phyloP scores from a whole-genome alignment of 176 grass and related monocot genomes.

The Pontederia crassipes region DNA sequence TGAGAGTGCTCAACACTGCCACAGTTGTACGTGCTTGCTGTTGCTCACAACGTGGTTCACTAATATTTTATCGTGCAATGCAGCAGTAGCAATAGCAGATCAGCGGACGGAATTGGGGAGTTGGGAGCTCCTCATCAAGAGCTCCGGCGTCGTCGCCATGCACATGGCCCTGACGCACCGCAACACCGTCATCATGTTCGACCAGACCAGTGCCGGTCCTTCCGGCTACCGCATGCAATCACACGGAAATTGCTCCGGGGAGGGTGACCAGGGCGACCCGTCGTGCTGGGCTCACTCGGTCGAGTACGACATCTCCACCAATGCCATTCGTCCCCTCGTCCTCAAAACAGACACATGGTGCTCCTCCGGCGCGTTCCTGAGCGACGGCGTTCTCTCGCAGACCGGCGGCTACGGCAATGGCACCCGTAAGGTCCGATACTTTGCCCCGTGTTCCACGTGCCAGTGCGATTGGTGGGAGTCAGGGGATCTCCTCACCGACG shows the following conservation, averaged over 20 bases:
- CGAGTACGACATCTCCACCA: conserved; percentile 31
- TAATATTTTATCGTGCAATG: neutral
- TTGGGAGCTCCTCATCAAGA: conserved; percentile 36
- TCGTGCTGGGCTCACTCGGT: conserved; percentile 34
- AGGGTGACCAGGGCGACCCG: neutral
- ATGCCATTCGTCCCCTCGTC: conserved; percentile 28
- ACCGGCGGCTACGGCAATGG: conserved; percentile 31
- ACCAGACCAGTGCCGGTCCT: conserved; percentile 26
- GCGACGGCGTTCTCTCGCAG: conserved; percentile 24
- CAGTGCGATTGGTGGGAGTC: conserved; percentile 20
- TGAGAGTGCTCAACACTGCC: neutral
- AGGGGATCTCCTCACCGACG: neutral
- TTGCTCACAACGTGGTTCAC: neutral
- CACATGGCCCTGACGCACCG: conserved; percentile 38
- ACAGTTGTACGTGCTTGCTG: neutral
- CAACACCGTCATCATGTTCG: conserved; percentile 37
- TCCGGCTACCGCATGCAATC: conserved; percentile 16
- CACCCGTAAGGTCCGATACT: conserved; percentile 22
- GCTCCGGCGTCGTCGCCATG: conserved; percentile 37
- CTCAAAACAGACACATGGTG: conserved; percentile 36
- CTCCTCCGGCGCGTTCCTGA: conserved; percentile 41
- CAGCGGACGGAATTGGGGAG: conserved; percentile 6
- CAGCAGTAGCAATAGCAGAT: neutral
- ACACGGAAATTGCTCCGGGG: neutral
- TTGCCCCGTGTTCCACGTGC: conserved; percentile 20